Evolutionary conservation across 345 rosid genomes (phyloP), one percentile per base, ranked within the genome.

Genomic region (Rhodomyrtus tomentosa): DNA sequence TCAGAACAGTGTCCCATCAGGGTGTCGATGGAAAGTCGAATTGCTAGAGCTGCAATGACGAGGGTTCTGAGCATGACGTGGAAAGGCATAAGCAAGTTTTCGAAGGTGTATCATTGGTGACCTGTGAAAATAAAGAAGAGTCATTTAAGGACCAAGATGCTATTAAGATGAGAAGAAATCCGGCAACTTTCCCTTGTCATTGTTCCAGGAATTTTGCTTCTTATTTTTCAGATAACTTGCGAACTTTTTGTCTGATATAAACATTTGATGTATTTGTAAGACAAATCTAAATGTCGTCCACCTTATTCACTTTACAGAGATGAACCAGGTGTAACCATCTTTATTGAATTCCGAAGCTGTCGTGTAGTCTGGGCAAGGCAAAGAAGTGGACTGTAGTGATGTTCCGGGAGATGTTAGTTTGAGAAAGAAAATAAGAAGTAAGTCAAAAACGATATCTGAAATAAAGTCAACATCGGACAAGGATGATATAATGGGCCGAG

Each of bases 391-490:
- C 86, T 85, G 81, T 52, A 88, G 86, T 85, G 90, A 87, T 79
- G 79, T 87, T 82, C 40, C 59, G 8, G 56, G 55, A 79, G 89
- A 83, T 82, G 87, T 84, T 85, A 80, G 73, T 83, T 82, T 82
- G 84, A 91, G 88, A 87, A 93, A 85, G 90, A 94, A 92, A 93
- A 87, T 87, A 55, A 91, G 88, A 79, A 92, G 91, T 89, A 94
- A 93, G 90, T 93, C 95, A 45, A 95, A 88, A 88, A 94, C 90
- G 83, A 88, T 91, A 88, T 93, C 99, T 42, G 92, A 90, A 89
- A 89, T 92, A 82, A 90, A 87, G 91, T 88, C 86, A 81, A 51
- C 88, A 55, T 42, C 85, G 55, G 82, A 89, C 81, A 89, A 92
- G 86, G 89, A 82, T 86, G 86, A 86, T 62, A 58, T 84, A 84